Base-by-base conservation (phyloP, 495 filamentous ascomycete genomes). In the Ascodesmis nigricans region DNA sequence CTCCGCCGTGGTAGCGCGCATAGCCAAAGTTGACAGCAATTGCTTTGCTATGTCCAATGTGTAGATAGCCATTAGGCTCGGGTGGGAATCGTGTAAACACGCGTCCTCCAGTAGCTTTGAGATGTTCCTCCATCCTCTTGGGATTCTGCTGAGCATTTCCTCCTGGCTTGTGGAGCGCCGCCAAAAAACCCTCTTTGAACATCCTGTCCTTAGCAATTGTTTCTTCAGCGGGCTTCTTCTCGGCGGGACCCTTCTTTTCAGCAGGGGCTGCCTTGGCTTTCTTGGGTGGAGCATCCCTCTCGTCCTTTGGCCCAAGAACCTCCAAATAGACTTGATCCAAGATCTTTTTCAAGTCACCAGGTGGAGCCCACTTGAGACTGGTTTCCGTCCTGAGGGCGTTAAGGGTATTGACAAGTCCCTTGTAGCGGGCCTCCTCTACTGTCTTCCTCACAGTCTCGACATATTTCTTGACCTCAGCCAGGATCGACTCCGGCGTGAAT, bases 1-100 rank as follows among this genome's bases (percentile, higher is more conserved):
- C 59, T 34, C 90, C 90, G 8, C 74, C 73, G 53, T 91, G 75
- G 47, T 74, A 71, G 44, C 67, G 70, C 7, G 87, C 87, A 56
- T 92, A 93, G 0, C 87, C 90, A 53, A 95, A 95, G 57, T 95
- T 97, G 47, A 95, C 67, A 0, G 79, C 71, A 55, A 97, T 93
- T n/a, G 87, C 87, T 59, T 95, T 95, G 43, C 71, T 72, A 53
- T 95, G 87, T 13, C 83, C 83, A 49, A 92, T 78, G 47, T 91
- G 83, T 9, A 91, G 66, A 53, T 63, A 76, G 36, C 71, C 71
- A 44, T 76, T 75, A 21, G 40, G 38, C 39, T 95, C 90, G 10
- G 87, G 87, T 4, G 87, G 87, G 55, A 97, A 93, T 45, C 81
- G 71, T 6, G 82, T 87, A 28, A 47, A 52, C 6, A 52, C 48